Conservation (phyloP, 768 basidiomycete species). For the Lactarius pseudohatsudake region DNA sequence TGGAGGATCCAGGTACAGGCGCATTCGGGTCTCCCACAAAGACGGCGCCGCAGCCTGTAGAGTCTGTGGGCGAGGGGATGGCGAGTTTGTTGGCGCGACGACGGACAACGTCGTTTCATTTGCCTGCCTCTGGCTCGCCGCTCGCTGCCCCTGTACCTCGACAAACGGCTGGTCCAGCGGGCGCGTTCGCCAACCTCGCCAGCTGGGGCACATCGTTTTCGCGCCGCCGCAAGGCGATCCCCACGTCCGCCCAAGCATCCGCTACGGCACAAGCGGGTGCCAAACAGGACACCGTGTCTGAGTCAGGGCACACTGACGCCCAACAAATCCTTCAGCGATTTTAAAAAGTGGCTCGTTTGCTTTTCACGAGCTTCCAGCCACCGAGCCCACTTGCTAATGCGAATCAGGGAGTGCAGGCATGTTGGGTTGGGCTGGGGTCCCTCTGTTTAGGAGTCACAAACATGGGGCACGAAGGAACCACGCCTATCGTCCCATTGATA, state of each 20-base stretch:
- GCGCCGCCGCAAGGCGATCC: conserved; percentile 22
- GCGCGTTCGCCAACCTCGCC: conserved; percentile 36
- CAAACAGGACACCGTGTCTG: background rate
- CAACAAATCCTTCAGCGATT: conserved; percentile 18
- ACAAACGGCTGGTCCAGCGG: conserved; percentile 29
- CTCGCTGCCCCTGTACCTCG: conserved; percentile 33
- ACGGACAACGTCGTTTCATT: conserved; percentile 61
- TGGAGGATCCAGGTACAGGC: conserved; percentile 17
- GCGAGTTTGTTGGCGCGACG: conserved; percentile 45
- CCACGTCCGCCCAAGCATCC: background rate
- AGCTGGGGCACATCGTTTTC: conserved; percentile 29
- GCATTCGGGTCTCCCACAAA: conserved; percentile 6
- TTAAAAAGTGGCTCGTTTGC: background rate
- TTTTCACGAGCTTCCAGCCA: background rate
- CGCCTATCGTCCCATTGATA: background rate
- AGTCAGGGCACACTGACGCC: conserved; percentile 4
- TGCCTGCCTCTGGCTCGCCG: conserved; percentile 39
- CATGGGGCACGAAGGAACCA: background rate
- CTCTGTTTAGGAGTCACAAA: background rate
- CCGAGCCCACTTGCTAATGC: background rate
- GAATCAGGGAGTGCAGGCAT: background rate
- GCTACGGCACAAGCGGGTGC: background rate
- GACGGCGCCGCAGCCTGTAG: conserved; percentile 54
- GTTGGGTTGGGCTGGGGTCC: background rate
- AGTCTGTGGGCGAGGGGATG: conserved; percentile 62